Evolutionary conservation across 2,329 filamentous ascomycete genomes (phyloP).

Genomic region (Colletotrichum chrysophilum): DNA sequence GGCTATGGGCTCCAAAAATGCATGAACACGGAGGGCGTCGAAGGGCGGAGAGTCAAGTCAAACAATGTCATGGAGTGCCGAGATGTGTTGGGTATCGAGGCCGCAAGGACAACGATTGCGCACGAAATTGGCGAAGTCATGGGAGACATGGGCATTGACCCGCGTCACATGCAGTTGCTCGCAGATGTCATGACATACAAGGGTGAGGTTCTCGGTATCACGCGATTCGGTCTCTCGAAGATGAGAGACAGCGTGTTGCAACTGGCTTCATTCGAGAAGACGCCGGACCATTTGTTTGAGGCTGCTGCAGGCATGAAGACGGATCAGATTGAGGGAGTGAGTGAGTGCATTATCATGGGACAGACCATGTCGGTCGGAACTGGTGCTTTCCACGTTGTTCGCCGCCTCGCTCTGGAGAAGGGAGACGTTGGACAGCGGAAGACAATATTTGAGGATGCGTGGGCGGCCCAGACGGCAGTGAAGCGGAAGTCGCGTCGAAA

Average conservation of each 20-base stretch:
- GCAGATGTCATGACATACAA: conserved; percentile 99
- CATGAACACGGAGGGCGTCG: conserved; percentile 92
- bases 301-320: conserved; percentile 91
- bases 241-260: conserved; percentile 95
- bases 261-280: conserved; percentile 96
- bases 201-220: conserved; percentile 95
- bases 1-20: conserved; percentile 89
- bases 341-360: conserved; percentile 97
- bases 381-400: conserved; percentile 87
- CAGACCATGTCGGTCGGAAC: conserved; percentile 93
- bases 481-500: conserved; percentile 16
- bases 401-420: conserved; percentile 72
- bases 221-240: conserved; percentile 93
- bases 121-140: conserved; percentile 89
- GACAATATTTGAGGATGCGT: conserved; percentile 75
- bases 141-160: conserved; percentile 94
- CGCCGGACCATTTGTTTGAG: conserved; percentile 95
- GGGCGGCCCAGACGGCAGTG: conserved; percentile 43
- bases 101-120: conserved; percentile 87
- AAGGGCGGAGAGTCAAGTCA: conserved; percentile 74
- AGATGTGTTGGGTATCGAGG: conserved; percentile 92
- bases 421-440: conserved; percentile 62
- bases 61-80: conserved; percentile 92
- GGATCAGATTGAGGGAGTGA: conserved; percentile 91
- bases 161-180: conserved; percentile 95